Base-by-base conservation (phyloP, 805 yeast genomes). In the Candida chauliodis region DNA sequence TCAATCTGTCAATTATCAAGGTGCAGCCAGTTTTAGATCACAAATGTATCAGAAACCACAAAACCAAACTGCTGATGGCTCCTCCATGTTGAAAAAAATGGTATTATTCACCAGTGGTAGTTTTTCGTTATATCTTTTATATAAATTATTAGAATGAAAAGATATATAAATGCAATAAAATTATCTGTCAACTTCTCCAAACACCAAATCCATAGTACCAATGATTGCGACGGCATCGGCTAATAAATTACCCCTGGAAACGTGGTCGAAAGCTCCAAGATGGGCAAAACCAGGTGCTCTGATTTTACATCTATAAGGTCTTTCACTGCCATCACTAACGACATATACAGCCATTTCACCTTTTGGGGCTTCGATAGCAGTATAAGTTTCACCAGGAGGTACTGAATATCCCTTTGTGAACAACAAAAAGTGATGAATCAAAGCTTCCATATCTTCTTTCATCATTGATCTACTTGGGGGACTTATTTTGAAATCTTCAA, bases 231-330 rank as follows among this genome's bases (percentile, higher is more conserved):
- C 95, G 18, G 93, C 91, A 66, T 87, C 95, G 41, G 95, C 93
- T 59, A 87, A 71, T 67, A 82, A 81, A 63, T 85, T 85, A 53
- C 93, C 91, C 63, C 93, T 79, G 23, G 93, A 73, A 49, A 87
- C 78, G 59, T 83, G 89, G 63, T 87, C 95, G 53, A 87, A 84
- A 8, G 93, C 95, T 48, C 82, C 93, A 58, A 87, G 72, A 66
- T 86, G 95, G 26, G 95, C 89, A 59, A 87, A 87, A 31, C 95
- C 95, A 34, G 95, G 95, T n/a, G 95, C 89, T 68, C 95, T 81
- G 55, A 87, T 86, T 71, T 85, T 86, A 72, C 95, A 85, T 68
- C 89, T 79, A 70, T 87, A 87, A 24, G 95, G 95, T 63, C 93
- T 78, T 69, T 87, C 95, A 42, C 84, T 66, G 40, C 95, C 95